Evolutionary conservation across 306 rosid genomes (phyloP).

Genomic region (Rubus idaeus): DNA sequence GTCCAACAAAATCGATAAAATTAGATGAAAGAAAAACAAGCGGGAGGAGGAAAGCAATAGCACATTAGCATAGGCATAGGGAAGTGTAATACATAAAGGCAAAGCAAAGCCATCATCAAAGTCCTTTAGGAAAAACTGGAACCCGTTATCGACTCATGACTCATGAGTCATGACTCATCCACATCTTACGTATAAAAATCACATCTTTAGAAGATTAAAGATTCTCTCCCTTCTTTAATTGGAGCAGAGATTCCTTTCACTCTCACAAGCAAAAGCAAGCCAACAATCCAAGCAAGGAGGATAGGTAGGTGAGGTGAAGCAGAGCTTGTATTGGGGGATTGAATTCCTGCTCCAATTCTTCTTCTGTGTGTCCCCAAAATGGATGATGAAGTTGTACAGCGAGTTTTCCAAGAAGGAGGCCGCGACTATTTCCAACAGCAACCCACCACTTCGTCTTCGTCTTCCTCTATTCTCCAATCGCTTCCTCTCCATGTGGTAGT

Average conservation of each 20-base stretch:
- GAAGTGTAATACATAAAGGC: neutral
- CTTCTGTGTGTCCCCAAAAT: conserved; percentile 24
- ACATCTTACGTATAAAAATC: neutral
- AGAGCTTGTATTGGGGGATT: conserved; percentile 14
- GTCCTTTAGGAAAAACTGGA: neutral
- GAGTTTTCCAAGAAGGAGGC: conserved; percentile 98
- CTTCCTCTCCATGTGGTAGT: conserved; percentile 96
- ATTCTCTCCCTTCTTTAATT: conserved; percentile 4
- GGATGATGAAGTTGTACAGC: conserved; percentile 93
- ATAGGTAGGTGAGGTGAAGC: neutral
- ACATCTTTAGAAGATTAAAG: neutral
- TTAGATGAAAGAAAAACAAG: neutral
- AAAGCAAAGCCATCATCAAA: neutral
- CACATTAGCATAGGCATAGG: neutral
- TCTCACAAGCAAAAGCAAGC: neutral
- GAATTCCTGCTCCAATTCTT: conserved; percentile 4
- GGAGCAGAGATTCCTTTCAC: conserved; percentile 7
- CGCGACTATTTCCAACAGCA: conserved; percentile 91
- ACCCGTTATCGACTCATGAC: neutral
- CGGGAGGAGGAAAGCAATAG: neutral
- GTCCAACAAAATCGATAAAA: neutral
- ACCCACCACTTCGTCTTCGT: conserved; percentile 81
- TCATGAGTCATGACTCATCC: neutral
- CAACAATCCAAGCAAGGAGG: conserved; percentile 6
- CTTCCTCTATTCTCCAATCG: conserved; percentile 91